Conservation (phyloP, 768 basidiomycete species). For the Termitomyces sp. region DNA sequence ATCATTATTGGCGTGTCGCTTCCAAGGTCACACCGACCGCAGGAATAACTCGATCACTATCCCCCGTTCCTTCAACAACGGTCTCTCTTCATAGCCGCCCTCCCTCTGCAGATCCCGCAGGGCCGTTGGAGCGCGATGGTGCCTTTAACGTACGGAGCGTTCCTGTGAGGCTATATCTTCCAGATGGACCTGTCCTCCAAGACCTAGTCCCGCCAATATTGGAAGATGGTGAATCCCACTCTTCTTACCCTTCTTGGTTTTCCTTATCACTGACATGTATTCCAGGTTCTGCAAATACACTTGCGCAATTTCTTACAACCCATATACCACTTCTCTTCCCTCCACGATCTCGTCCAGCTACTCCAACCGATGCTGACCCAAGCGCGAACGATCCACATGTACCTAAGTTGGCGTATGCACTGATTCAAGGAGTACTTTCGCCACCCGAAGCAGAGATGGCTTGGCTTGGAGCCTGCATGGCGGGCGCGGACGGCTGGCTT, state of each 20-base stretch:
- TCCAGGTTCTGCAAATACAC: slow-evolving; percentile 68
- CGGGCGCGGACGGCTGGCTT: slow-evolving; percentile 95
- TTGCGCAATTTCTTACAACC: slow-evolving; percentile 63
- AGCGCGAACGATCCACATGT: slow-evolving; percentile 30
- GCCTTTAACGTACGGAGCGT: slow-evolving; percentile 86
- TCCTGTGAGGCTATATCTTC: slow-evolving; percentile 87
- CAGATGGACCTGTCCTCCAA: slow-evolving; percentile 86
- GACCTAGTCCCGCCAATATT: slow-evolving; percentile 80
- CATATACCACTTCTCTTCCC: slow-evolving; percentile 83
- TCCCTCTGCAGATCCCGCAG: slow-evolving; percentile 57
- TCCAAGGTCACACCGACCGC: slow-evolving; percentile 90
- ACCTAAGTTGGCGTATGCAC: slow-evolving; percentile 63
- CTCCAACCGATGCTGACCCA: slow-evolving; percentile 37
- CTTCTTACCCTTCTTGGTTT: neutral
- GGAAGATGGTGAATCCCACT: slow-evolving; percentile 57
- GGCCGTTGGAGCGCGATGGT: slow-evolving; percentile 65
- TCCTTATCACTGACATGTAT: neutral
- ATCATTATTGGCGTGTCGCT: slow-evolving; percentile 91
- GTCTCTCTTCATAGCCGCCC: slow-evolving; percentile 63
- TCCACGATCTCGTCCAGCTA: slow-evolving; percentile 39
- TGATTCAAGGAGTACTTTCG: slow-evolving; percentile 81
- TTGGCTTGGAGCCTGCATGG: slow-evolving; percentile 90
- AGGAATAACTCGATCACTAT: slow-evolving; percentile 53
- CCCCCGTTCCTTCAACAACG: slow-evolving; percentile 51
- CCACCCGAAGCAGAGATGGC: slow-evolving; percentile 89